Evolutionary conservation across 192 early-diverging fungal genomes (phyloP), one percentile per base, ranked within the genome.

Genomic region (Backusella mclennaniae): DNA sequence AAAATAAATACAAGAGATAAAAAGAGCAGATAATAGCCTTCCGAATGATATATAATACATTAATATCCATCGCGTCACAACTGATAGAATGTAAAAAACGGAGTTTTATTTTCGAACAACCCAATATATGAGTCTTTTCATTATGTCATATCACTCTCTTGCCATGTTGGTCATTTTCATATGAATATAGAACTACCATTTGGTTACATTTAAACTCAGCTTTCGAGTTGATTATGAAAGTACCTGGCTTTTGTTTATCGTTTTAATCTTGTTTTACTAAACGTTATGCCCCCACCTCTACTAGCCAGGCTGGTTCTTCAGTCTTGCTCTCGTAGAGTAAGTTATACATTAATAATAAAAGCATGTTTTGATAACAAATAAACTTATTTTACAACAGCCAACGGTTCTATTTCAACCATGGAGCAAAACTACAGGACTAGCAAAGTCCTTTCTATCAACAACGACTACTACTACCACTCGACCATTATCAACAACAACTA

Each of bases 281-380:
- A 49, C 19, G 6, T 4, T 49, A 49, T 49, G 46, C 46, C 46
- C 6, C 68, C 67, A 6, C 36, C 36, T 35, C 67, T 69, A 36
- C 15, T 69, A 14, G 36, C 36, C 21, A 69, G 68, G 36, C 38
- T 69, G 35, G 68, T 38, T 12, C 68, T 69, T 21, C 68, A 38
- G 68, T 38, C 68, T 23, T 69, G 68, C n/a, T 41, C 9, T 23
- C 35, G 21, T 69, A 38, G 35, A 35, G 68, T 69, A 69, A 69
- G 33, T 35, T 68, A 3, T 26, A 14, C 6, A 4, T 66, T 66
- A 3, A 66, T 29, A 66, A 66, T 14, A 26, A 15, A 23, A 26
- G 7, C 11, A 12, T 36, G 11, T 7, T 11, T 29, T 38, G 38
- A 35, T 35, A 69, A 41, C n/a, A 26, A 4, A n/a, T 1, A 36